Conservation (phyloP, 2,329 filamentous ascomycete species). For the Pezicula radicicola region DNA sequence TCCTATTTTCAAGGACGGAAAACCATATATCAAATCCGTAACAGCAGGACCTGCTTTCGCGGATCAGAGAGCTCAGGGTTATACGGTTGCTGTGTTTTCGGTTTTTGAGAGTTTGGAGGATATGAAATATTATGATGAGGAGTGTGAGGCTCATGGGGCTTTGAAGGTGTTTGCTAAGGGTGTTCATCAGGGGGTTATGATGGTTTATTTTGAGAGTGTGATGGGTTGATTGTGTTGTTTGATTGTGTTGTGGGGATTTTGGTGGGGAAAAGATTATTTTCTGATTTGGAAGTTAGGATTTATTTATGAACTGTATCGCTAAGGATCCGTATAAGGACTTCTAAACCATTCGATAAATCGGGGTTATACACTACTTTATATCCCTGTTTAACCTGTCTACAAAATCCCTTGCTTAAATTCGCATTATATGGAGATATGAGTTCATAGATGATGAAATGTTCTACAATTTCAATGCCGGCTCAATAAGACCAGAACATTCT, state of each 20-base stretch:
- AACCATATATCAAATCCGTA: conserved; percentile 52
- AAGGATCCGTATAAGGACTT: no score
- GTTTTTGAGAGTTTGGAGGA: conserved; percentile 52
- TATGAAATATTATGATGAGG: conserved; percentile 57
- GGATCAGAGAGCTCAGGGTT: conserved; percentile 52
- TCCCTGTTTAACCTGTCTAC: no score
- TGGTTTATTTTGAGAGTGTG: conserved; percentile 23
- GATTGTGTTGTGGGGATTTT: no score
- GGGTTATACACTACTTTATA: no score
- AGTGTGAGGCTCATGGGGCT: conserved; percentile 51
- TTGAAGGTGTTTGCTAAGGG: conserved; percentile 32
- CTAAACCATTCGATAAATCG: no score
- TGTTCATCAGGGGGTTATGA: conserved; percentile 20
- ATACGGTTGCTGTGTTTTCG: conserved; percentile 49
- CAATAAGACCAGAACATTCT: conserved; percentile 54
- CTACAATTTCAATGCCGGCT: conserved; percentile 33
- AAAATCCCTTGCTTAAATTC: no score
- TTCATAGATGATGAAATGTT: no score
- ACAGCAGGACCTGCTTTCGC: conserved; percentile 44
- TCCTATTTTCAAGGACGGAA: conserved; percentile 42
- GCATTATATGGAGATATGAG: no score
- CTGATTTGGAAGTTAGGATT: no score
- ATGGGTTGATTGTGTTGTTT: not conserved
- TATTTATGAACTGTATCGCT: no score
- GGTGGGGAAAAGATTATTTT: no score